phyloP scores from a whole-genome alignment of 1,284 basidiomycete genomes.

The Ceratobasidium sp. region DNA sequence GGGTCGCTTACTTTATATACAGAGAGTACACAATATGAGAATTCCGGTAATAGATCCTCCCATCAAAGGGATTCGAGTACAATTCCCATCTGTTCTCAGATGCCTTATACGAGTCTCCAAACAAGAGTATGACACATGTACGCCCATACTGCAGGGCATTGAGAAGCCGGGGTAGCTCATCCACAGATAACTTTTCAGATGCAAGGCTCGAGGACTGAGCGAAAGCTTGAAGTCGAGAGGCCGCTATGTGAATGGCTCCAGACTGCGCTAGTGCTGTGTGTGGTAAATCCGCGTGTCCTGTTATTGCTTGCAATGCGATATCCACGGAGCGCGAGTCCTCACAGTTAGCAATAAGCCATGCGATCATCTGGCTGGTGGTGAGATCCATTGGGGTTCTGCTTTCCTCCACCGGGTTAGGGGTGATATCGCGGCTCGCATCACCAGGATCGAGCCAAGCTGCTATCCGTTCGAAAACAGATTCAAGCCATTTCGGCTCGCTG shows the following conservation, averaged over 20 bases:
- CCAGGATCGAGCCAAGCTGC: too few relatives aligned
- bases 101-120: background rate
- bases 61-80: too few relatives aligned
- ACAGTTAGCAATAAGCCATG: constrained; percentile 8
- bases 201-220: background rate
- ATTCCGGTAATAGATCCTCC: too few relatives aligned
- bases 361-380: background rate
- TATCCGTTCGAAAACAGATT: too few relatives aligned
- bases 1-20: too few relatives aligned
- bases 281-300: background rate
- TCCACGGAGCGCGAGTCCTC: constrained; percentile 19
- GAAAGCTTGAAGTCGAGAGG: too few relatives aligned
- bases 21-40: too few relatives aligned
- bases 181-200: background rate
- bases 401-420: background rate
- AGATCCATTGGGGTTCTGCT: background rate
- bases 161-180: background rate
- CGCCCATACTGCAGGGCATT: background rate
- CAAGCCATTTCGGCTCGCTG: too few relatives aligned
- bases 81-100: too few relatives aligned
- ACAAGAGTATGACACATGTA: background rate
- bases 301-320: constrained; percentile 3
- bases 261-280: background rate
- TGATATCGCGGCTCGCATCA: too few relatives aligned
- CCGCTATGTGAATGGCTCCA: background rate